A percentile compares a stretch with the other conserved stretches of the same genome.
phyloP scores from a whole-genome alignment of 2,329 filamentous ascomycete species.

The Grosmannia clavigera region DNA sequence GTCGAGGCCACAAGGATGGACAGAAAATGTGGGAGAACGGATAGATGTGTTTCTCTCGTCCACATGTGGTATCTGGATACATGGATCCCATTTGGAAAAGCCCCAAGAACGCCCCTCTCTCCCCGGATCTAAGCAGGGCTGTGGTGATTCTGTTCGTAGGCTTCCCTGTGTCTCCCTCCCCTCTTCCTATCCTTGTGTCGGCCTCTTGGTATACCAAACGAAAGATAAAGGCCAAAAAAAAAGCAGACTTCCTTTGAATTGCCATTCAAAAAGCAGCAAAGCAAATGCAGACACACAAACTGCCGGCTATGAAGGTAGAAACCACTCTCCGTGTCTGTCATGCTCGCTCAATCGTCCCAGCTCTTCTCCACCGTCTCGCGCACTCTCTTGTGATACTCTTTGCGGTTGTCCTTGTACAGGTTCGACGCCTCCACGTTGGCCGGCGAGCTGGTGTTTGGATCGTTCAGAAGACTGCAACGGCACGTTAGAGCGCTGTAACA shows the following conservation, averaged over 20 bases:
- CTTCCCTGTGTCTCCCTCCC: background rate
- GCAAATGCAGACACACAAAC: background rate
- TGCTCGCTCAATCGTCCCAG: constrained; percentile 71
- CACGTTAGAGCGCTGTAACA: constrained; percentile 16
- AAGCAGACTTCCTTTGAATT: background rate
- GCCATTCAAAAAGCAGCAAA: background rate
- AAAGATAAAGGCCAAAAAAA: no score
- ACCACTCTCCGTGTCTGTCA: no score
- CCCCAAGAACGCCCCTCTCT: background rate
- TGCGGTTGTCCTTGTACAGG: constrained; percentile 94
- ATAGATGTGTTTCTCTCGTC: background rate
- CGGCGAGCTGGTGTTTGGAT: constrained; percentile 95
- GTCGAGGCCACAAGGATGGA: no score
- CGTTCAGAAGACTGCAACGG: constrained; percentile 73
- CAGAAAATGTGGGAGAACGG: background rate
- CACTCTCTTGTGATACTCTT: constrained; percentile 91
- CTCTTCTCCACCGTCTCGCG: constrained; percentile 98
- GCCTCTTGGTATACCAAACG: background rate
- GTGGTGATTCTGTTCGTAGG: background rate
- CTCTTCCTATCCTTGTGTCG: background rate
- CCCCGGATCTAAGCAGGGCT: no score
- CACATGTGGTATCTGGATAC: background rate
- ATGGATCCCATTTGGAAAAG: background rate
- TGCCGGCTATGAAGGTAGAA: no score
- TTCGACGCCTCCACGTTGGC: constrained; percentile 98